Base-by-base conservation (phyloP, 352 stramenopile species). In the Phytopythium boreale region DNA sequence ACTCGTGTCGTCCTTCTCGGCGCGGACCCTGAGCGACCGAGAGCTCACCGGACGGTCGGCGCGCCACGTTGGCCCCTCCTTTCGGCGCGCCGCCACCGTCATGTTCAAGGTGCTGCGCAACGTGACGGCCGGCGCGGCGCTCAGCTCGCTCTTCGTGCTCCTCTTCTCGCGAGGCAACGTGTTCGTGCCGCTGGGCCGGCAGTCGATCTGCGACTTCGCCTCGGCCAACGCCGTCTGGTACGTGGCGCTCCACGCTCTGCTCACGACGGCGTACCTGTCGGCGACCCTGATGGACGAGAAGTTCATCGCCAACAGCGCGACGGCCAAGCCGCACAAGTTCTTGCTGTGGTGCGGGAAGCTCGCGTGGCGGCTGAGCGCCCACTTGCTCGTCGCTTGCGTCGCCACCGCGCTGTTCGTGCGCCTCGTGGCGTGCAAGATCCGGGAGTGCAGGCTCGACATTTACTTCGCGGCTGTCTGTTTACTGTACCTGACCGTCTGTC, bases 401-500 rank as follows among this genome's bases (percentile, higher is more conserved):
- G 47, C 22, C 26, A 19, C 47, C 10, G 47, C 47, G n/a, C n/a
- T 31, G 8, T 29, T 53, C 47, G 14, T 31, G 47, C 47, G n/a
- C n/a, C 24, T 34, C 26, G 6, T 53, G 9, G 2, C 47, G 47
- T 36, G 15, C 27, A 34, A 51, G 14, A 15, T 27, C 7, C 44
- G 20, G 7, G 19, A 34, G 3, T n/a, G 11, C 26, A 64, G 69
- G 22, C 59, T 56, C 11, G 68, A 46, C 12, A 52, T 70, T n/a
- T 73, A 73, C 34, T 50, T 73, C 31, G 47, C 57, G 11, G 52
- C 67, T 2, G 62, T 69, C 34, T 69, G 62, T 50, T 49, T 43
- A 0, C 63, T 64, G 44, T 72, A 61, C 57, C 51, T 63, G 37
- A 53, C 59, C 50, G 53, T 67, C 8, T 37, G 61, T 9, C 14